Base-by-base conservation (phyloP, 2,329 filamentous ascomycete genomes). In the Emmonsiellopsis sp. region DNA sequence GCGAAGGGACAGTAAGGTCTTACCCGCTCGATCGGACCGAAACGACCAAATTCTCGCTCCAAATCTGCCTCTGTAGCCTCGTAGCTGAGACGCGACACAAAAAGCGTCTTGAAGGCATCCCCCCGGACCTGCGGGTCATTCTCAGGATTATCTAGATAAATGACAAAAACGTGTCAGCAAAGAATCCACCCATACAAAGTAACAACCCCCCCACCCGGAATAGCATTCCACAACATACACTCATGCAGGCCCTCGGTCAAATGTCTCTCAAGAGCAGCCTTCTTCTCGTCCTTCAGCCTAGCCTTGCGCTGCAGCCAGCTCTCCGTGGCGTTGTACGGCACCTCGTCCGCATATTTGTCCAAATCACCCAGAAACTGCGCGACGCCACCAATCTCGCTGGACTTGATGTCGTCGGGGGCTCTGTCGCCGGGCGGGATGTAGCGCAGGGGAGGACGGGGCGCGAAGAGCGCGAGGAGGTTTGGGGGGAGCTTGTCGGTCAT, bases 401-500 rank as follows among this genome's bases (percentile, higher is more conserved):
- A 94, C 68, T 79, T 84, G 63, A 89, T 86, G 61, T 91, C 82
- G 72, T 93, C 89, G 9, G 91, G 86, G 57, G 91, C 82, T 69
- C 87, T 79, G 72, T 97, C 92, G 62, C 80, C 78, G 6, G 90
- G 88, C 56, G 87, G 86, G 56, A 95, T 83, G 80, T 89, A 97
- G 72, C 90, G 87, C 68, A 97, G 76, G 55, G 92, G 87, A 63
- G 93, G 93, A 56, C 93, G 88, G 68, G 93, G 89, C 73, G 92
- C 88, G 76, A 98, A 98, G 62, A 97, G 88, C 73, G 88, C 87
- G 64, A 97, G 80, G 55, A 97, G 81, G 69, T 95, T 92, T 53
- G 87, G 89, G 55, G 93, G 92, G 16, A 98, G 86, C 74, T 94
- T 93, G 79, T 96, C 92, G 50, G 93, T 97, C 93, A 97, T 98